phyloP scores from a whole-genome alignment of 352 stramenopile species.

The Poterioochromonas sp. region DNA sequence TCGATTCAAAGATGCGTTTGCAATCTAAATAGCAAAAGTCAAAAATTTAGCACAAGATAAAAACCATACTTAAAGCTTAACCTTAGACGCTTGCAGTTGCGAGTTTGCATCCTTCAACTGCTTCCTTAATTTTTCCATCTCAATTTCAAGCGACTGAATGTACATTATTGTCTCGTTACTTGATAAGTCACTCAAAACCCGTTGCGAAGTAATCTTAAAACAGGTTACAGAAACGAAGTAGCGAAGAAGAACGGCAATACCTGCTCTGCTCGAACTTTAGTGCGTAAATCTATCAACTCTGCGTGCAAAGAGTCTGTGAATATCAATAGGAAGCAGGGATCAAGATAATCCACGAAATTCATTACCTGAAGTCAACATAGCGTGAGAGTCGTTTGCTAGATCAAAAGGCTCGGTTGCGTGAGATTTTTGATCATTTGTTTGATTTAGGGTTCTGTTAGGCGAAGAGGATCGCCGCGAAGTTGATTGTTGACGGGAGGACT shows the following conservation, averaged over 20 bases:
- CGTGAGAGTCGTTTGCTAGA: too few species aligned
- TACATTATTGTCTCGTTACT: constrained; percentile 20
- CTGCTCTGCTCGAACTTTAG: neutral
- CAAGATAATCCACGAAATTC: too few species aligned
- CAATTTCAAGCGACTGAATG: constrained; percentile 5
- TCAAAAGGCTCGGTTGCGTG: too few species aligned
- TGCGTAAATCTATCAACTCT: neutral
- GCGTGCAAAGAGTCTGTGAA: neutral
- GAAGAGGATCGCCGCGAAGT: neutral
- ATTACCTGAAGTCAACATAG: too few species aligned
- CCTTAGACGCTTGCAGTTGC: constrained; percentile 6
- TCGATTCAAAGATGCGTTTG: constrained; percentile 16
- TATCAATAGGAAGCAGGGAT: neutral
- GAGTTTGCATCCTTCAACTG: neutral
- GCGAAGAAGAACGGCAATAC: neutral
- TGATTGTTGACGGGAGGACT: neutral
- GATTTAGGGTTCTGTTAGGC: too few species aligned
- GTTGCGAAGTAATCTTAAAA: neutral
- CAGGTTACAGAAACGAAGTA: neutral
- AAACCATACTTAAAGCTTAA: neutral
- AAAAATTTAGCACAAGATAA: neutral
- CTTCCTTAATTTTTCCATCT: neutral
- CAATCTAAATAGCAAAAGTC: neutral
- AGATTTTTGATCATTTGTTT: too few species aligned
- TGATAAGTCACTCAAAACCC: neutral